Percentiles rank a stretch among this genome's conserved stretches.
phyloP scores from a whole-genome alignment of 2,329 filamentous ascomycete genomes.

The Onygena corvina region DNA sequence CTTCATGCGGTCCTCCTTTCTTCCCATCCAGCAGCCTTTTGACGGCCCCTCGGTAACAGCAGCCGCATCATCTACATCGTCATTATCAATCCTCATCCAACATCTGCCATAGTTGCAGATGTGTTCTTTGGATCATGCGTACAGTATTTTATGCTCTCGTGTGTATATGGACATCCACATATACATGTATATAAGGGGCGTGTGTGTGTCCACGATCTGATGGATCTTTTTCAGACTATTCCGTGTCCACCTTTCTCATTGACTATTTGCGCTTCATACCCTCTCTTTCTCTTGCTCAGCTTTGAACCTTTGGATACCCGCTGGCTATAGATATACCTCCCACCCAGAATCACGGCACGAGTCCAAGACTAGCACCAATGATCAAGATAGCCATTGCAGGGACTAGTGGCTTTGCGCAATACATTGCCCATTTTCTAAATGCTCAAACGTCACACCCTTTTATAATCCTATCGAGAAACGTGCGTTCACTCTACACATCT shows the following conservation, averaged over 20 bases:
- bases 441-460: constrained; percentile 53
- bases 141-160: too few relatives aligned
- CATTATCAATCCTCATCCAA: too few relatives aligned
- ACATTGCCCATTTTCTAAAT: constrained; percentile 48
- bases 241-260: neutral
- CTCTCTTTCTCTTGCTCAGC: too few relatives aligned
- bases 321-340: neutral
- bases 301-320: neutral
- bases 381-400: constrained; percentile 54
- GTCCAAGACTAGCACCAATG: constrained; percentile 26
- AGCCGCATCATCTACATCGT: too few relatives aligned
- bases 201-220: neutral
- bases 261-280: too few relatives aligned
- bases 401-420: constrained; percentile 47
- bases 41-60: too few relatives aligned
- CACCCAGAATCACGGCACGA: too few relatives aligned
- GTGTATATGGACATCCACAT: neutral
- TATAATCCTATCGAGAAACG: constrained; percentile 56
- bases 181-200: neutral
- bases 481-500: constrained; percentile 26
- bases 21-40: too few relatives aligned
- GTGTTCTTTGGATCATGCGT: too few relatives aligned
- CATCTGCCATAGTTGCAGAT: too few relatives aligned
- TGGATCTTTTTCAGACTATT: neutral
- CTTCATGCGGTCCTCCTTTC: neutral